Evolutionary conservation across 805 yeast genomes (phyloP).

Genomic region (Kuraishia floccosa): DNA sequence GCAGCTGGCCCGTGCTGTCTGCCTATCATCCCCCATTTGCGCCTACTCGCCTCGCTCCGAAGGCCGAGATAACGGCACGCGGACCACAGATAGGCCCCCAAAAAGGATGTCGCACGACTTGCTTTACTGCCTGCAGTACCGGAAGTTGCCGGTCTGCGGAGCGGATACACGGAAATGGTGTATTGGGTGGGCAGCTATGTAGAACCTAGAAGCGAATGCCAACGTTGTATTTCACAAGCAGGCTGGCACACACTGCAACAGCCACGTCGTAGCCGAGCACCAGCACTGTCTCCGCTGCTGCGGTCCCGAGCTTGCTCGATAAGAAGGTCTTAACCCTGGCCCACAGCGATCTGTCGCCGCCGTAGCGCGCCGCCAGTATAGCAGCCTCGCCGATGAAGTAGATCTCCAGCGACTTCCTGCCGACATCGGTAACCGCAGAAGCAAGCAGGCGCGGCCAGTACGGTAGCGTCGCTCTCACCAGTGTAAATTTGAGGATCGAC

Average conservation of each 20-base stretch:
- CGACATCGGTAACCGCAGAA: conserved; percentile 11
- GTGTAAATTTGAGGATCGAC: conserved; percentile 15
- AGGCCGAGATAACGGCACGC: too few relatives aligned
- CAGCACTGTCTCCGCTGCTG: not conserved
- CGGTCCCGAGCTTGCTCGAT: not conserved
- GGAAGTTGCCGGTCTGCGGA: too few relatives aligned
- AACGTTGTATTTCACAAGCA: not conserved
- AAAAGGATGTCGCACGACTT: too few relatives aligned
- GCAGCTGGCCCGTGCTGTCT: too few relatives aligned
- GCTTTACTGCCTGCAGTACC: too few relatives aligned
- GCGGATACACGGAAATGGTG: too few relatives aligned
- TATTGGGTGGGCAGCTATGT: too few relatives aligned
- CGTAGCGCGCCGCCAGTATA: conserved; percentile 4
- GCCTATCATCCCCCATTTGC: too few relatives aligned
- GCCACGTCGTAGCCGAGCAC: not conserved
- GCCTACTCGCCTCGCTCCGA: too few relatives aligned
- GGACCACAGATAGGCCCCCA: too few relatives aligned
- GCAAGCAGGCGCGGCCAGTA: conserved; percentile 11
- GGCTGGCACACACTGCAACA: not conserved
- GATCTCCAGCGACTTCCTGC: conserved; percentile 17
- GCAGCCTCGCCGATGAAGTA: conserved; percentile 12
- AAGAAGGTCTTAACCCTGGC: not conserved
- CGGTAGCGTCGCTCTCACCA: conserved; percentile 9
- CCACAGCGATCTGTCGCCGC: conserved; percentile 4
- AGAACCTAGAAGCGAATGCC: too few relatives aligned